Conservation (phyloP, 805 yeast genomes). For the Kodamaea leandrae region DNA sequence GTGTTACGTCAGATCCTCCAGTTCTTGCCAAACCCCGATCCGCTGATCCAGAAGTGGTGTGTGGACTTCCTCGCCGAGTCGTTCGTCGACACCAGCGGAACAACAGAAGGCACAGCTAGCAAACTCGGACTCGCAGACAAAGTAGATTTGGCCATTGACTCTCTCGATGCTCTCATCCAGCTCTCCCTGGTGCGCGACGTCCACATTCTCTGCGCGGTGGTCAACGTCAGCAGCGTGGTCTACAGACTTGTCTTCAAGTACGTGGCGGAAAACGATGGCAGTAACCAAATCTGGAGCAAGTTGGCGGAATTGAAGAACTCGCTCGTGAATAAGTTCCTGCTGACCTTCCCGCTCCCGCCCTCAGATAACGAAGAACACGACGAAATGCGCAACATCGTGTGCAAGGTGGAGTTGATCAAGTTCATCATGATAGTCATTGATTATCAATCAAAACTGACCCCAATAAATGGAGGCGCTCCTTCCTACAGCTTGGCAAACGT, state of each 20-base stretch:
- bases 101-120: slow-evolving; percentile 1
- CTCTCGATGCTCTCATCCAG: slow-evolving; percentile 31
- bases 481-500: slow-evolving; percentile 52
- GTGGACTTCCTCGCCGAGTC: slow-evolving; percentile 38
- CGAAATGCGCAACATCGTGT: slow-evolving; percentile 49
- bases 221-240: slow-evolving; percentile 39
- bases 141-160: slow-evolving; percentile 41
- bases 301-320: slow-evolving; percentile 54
- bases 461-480: slow-evolving; percentile 10
- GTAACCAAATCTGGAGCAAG: slow-evolving; percentile 52
- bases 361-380: slow-evolving; percentile 50
- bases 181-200: slow-evolving; percentile 30
- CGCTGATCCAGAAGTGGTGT: slow-evolving; percentile 40
- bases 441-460: slow-evolving; percentile 45
- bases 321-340: slow-evolving; percentile 60
- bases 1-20: slow-evolving; percentile 44
- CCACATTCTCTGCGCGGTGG: slow-evolving; percentile 27
- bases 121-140: slow-evolving; percentile 25
- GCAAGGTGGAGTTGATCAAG: slow-evolving; percentile 68
- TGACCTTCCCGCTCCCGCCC: slow-evolving; percentile 50
- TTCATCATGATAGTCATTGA: slow-evolving; percentile 53
- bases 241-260: slow-evolving; percentile 45
- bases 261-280: slow-evolving; percentile 47
- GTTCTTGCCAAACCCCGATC: slow-evolving; percentile 34
- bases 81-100: slow-evolving; percentile 19